A percentile compares a stretch with the other conserved stretches of the same genome.
Evolutionary conservation across 805 yeast species (phyloP).

Genomic region (Nakazawaea populi): DNA sequence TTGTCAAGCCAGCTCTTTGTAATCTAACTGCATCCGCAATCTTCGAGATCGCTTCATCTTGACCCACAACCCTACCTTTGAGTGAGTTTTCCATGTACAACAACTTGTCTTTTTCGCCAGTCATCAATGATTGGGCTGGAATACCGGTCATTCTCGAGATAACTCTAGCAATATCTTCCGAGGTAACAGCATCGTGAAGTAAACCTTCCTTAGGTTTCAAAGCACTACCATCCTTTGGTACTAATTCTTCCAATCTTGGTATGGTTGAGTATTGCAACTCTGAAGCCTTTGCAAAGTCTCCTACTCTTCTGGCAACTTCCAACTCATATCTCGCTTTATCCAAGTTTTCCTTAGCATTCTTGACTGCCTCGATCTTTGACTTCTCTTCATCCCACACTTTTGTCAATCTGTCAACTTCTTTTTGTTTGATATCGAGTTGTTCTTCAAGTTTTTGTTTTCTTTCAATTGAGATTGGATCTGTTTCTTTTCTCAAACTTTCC

Average conservation of each 20-base stretch:
- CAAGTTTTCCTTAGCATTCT: constrained; percentile 71
- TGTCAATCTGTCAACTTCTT: constrained; percentile 66
- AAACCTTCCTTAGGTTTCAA: constrained; percentile 28
- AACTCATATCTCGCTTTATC: constrained; percentile 82
- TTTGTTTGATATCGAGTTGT: constrained; percentile 55
- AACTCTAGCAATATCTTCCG: constrained; percentile 91
- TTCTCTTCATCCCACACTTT: constrained; percentile 85
- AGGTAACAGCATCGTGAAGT: constrained; percentile 86
- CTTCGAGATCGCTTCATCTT: constrained; percentile 88
- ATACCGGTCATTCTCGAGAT: constrained; percentile 94
- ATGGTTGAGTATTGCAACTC: constrained; percentile 82
- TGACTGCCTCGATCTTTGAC: constrained; percentile 65
- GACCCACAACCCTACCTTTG: constrained; percentile 82
- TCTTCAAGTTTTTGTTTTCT: constrained; percentile 69
- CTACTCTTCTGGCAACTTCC: constrained; percentile 77
- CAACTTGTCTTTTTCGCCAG: constrained; percentile 90
- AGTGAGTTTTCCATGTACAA: constrained; percentile 80
- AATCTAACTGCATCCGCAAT: constrained; percentile 92
- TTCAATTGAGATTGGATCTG: constrained; percentile 77
- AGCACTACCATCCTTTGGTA: constrained; percentile 38
- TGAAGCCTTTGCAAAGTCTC: constrained; percentile 84
- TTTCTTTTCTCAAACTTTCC: constrained; percentile 90
- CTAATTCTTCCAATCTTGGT: constrained; percentile 66
- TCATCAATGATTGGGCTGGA: constrained; percentile 84
- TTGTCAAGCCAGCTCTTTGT: constrained; percentile 94